Base-by-base conservation (phyloP, 2,329 filamentous ascomycete genomes). In the Venturia pyrina region DNA sequence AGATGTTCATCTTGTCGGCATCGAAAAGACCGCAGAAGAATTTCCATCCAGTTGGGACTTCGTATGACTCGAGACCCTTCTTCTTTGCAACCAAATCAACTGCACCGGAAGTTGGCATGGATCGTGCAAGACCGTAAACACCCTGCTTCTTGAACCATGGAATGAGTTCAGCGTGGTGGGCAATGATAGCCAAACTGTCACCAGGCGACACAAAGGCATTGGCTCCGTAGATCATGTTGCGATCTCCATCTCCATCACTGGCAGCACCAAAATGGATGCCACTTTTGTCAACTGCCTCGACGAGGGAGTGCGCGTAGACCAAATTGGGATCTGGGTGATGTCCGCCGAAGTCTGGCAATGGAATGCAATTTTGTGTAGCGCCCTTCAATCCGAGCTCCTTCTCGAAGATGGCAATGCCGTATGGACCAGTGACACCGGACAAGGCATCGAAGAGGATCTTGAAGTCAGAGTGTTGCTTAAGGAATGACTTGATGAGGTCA, bases 151-250 rank as follows among this genome's bases (percentile, higher is more conserved):
- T 89, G 87, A 99, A 99, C 82, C 96, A 99, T 67, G 95, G 95
- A 73, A 99, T 99, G 68, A 96, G 86, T 72, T 96, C 86, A 71
- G 95, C 92, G 77, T 99, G 89, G 82, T 99, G 95, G 62, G 95
- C 92, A 74, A 99, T 99, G 76, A 99, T 99, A 74, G 95, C 95
- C 73, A 99, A 83, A 73, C 91, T 96, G 82, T 99, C 95, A 75
- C 95, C 95, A 8, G 95, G 95, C 8, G 93, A 98, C 68, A 99
- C 95, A 75, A 99, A 99, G 57, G 89, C 87, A 74, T 96, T 93
- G 70, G 93, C 93, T 69, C 95, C 95, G 80, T 99, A 99, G 75
- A 99, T 99, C 95, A 99, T 99, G 87, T 99, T 99, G 72, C 95
- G 90, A 82, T 99, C 95, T 73, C 95, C 95, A 73, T 99, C 95